Conservation (phyloP, 495 filamentous ascomycete species). For the Cudoniella acicularis region DNA sequence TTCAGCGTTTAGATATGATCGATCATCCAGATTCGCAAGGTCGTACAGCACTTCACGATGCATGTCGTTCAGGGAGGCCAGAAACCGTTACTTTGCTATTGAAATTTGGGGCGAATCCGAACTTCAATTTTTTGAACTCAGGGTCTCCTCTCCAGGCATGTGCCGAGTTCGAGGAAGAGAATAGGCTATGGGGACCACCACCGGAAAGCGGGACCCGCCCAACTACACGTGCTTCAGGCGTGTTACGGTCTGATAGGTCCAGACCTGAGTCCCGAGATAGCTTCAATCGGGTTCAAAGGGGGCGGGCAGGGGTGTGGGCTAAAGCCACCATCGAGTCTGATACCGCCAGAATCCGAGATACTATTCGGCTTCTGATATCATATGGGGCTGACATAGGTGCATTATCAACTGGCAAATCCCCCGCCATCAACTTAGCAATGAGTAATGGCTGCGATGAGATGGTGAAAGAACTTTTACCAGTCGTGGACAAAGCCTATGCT, state of each 20-base stretch:
- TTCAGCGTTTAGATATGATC: constrained; percentile 12
- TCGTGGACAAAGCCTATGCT: too few relatives aligned
- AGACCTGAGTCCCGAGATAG: neutral
- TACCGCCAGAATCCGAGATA: too few relatives aligned
- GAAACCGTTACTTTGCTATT: constrained; percentile 35
- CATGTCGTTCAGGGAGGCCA: constrained; percentile 34
- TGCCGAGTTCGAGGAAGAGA: constrained; percentile 5
- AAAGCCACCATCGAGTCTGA: too few relatives aligned
- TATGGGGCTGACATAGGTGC: too few relatives aligned
- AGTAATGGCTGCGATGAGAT: too few relatives aligned
- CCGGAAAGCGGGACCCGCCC: too few relatives aligned
- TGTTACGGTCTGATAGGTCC: neutral
- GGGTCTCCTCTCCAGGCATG: constrained; percentile 16
- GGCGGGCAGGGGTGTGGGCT: too few relatives aligned
- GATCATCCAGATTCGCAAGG: constrained; percentile 20
- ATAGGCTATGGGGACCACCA: constrained; percentile 19
- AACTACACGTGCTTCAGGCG: neutral
- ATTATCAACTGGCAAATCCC: too few relatives aligned
- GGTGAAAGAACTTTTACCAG: too few relatives aligned
- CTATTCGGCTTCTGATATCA: too few relatives aligned
- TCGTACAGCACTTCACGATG: constrained; percentile 32
- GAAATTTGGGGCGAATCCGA: constrained; percentile 28
- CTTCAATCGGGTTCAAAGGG: neutral
- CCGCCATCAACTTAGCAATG: too few relatives aligned
- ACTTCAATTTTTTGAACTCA: neutral